These are phyloP conservation scores for Sphagnum contortum DNA, from an alignment of 225 moss, liverwort and hornwort genomes.

Conservation along the genomic window DNA sequence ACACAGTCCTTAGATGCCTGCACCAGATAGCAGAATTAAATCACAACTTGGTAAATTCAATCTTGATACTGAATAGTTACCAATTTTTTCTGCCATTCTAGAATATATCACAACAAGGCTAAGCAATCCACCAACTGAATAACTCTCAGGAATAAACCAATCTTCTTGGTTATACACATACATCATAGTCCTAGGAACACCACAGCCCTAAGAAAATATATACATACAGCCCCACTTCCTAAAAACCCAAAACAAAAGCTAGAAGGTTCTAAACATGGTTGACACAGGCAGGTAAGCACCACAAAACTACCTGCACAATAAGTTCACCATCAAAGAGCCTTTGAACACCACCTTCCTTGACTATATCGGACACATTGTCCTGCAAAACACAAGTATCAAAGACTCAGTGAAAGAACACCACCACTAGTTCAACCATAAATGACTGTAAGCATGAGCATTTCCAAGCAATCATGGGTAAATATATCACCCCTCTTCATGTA, in stretches of 20 bases:
- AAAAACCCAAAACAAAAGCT: too few species aligned
- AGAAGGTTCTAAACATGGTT: too few species aligned
- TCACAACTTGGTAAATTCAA: background rate
- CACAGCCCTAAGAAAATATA: too few species aligned
- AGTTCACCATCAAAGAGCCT: slow-evolving; percentile 90
- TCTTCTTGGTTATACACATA: too few species aligned
- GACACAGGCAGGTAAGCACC: background rate
- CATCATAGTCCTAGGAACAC: too few species aligned
- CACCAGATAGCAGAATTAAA: slow-evolving; percentile 2
- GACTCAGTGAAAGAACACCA: background rate
- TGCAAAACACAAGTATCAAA: slow-evolving; percentile 14
- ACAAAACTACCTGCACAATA: slow-evolving; percentile 69
- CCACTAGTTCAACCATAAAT: background rate
- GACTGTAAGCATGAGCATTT: too few species aligned
- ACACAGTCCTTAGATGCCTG: slow-evolving; percentile 99
- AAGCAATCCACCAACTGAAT: too few species aligned
- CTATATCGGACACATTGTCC: slow-evolving; percentile 99
- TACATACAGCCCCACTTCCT: too few species aligned
- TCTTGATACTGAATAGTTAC: too few species aligned
- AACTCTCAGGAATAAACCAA: too few species aligned
- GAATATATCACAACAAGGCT: too few species aligned
- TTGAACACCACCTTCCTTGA: slow-evolving; percentile 97
- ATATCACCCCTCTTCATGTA: background rate
- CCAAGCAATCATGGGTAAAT: background rate
- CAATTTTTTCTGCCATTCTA: too few species aligned